Conservation (phyloP, 2,329 filamentous ascomycete species). For the Corinectria fuckeliana region DNA sequence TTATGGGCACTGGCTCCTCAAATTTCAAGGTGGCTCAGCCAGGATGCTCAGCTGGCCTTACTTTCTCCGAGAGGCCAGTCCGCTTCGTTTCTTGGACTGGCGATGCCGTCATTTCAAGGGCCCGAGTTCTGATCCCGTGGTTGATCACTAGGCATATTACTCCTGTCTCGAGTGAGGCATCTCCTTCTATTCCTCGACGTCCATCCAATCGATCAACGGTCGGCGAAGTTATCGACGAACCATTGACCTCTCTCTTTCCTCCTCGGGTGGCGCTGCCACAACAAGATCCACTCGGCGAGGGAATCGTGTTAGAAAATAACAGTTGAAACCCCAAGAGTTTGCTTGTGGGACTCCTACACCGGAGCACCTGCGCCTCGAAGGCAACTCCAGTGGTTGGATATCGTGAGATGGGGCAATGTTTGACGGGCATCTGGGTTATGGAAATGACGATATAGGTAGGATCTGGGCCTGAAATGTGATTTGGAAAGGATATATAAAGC, state of each 20-base stretch:
- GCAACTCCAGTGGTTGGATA: background rate
- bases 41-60: background rate
- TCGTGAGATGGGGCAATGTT: background rate
- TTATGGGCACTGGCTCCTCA: no score
- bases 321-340: background rate
- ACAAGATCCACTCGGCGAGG: background rate
- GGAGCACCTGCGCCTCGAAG: background rate
- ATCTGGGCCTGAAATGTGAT: background rate
- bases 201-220: background rate
- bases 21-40: background rate
- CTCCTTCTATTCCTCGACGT: background rate
- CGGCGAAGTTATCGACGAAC: background rate
- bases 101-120: background rate
- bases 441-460: background rate
- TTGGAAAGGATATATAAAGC: background rate
- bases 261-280: background rate
- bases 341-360: background rate
- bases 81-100: background rate
- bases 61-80: background rate
- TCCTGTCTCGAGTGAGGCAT: background rate
- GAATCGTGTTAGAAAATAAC: background rate
- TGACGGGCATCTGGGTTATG: background rate
- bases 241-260: background rate
- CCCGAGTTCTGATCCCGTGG: background rate
- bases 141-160: background rate